phyloP scores from a whole-genome alignment of 768 basidiomycete genomes.

The Pisolithus tinctorius region DNA sequence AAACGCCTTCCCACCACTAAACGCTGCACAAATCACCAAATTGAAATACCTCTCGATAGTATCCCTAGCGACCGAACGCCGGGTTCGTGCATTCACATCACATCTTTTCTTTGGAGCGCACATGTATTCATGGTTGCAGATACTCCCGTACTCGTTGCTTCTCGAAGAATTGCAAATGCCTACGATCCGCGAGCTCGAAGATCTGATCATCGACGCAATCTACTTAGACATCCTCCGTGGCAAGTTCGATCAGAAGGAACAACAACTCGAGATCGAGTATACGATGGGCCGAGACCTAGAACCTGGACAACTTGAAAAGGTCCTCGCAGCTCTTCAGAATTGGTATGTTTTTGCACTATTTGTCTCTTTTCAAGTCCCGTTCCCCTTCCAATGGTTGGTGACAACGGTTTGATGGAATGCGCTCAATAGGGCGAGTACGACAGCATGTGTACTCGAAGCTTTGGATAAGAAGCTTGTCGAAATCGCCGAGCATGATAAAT shows the following conservation, averaged over 20 bases:
- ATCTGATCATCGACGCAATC: slow-evolving; percentile 95
- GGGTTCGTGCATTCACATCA: slow-evolving; percentile 44
- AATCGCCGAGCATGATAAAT: slow-evolving; percentile 40
- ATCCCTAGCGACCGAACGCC: slow-evolving; percentile 66
- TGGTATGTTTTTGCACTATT: slow-evolving; percentile 41
- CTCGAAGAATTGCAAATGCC: slow-evolving; percentile 66
- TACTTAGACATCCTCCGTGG: slow-evolving; percentile 87
- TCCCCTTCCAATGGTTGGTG: neutral
- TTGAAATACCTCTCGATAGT: slow-evolving; percentile 92
- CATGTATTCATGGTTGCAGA: slow-evolving; percentile 35
- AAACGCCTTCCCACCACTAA: slow-evolving; percentile 58
- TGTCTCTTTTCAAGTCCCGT: neutral
- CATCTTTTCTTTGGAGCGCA: neutral
- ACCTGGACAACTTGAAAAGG: slow-evolving; percentile 54
- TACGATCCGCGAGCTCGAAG: slow-evolving; percentile 84
- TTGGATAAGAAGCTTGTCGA: slow-evolving; percentile 63
- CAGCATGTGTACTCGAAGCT: slow-evolving; percentile 60
- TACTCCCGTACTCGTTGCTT: slow-evolving; percentile 74
- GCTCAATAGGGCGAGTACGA: slow-evolving; percentile 56
- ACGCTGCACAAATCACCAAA: slow-evolving; percentile 71
- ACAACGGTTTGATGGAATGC: neutral
- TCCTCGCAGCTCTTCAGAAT: slow-evolving; percentile 55
- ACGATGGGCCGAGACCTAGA: slow-evolving; percentile 91
- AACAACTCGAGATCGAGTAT: slow-evolving; percentile 89
- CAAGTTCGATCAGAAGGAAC: slow-evolving; percentile 87